phyloP scores from a whole-genome alignment of 257 asterid genomes.

The Solanum chilense region DNA sequence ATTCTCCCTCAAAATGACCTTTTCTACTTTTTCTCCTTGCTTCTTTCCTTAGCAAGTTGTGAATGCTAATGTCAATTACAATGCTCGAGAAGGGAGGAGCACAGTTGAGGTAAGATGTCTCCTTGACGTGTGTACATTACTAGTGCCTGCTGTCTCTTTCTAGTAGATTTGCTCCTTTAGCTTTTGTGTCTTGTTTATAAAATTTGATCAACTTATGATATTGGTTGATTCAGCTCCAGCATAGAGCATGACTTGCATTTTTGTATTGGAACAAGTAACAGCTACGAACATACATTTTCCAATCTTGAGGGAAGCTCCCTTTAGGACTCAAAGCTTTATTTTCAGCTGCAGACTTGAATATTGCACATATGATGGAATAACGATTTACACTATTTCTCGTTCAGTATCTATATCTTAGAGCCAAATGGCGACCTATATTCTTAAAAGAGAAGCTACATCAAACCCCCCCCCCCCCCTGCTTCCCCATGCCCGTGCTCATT shows the following conservation, averaged over 20 bases:
- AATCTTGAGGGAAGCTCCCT: neutral
- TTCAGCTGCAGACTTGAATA: neutral
- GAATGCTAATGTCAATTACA: conserved; percentile 50
- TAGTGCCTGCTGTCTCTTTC: neutral
- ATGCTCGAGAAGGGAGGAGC: conserved; percentile 83
- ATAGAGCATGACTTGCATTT: neutral
- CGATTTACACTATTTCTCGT: neutral
- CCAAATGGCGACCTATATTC: neutral
- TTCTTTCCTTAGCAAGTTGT: conserved; percentile 59
- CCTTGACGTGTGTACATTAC: neutral
- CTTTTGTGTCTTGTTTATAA: neutral
- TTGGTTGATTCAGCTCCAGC: neutral
- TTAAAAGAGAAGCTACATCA: neutral
- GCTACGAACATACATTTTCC: neutral
- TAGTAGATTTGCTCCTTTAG: neutral
- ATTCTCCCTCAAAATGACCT: neutral
- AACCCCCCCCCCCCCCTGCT: too few species aligned
- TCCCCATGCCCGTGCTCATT: neutral
- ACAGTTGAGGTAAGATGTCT: conserved; percentile 50
- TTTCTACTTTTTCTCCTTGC: neutral
- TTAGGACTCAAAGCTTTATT: neutral
- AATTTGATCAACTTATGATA: neutral
- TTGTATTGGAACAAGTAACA: neutral
- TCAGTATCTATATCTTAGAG: neutral
- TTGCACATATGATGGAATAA: neutral